Conservation (phyloP, 2,329 filamentous ascomycete genomes). For the Colletotrichum tabaci region DNA sequence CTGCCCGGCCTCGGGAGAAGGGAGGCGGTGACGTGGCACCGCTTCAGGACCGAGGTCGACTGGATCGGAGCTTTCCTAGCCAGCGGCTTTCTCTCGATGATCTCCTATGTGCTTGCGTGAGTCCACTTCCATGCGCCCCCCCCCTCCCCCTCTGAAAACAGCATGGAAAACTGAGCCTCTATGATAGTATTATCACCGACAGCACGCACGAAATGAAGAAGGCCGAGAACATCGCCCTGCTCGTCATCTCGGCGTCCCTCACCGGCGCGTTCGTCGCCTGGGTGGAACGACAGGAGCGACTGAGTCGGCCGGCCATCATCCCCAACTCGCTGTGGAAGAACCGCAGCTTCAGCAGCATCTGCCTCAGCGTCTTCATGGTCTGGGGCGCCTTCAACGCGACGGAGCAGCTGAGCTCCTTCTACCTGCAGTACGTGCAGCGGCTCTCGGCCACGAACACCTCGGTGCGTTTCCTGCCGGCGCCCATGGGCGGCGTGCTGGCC, state of each 20-base stretch:
- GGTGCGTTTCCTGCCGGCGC: conserved; percentile 57
- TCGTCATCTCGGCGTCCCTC: conserved; percentile 58
- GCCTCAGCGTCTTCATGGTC: conserved; percentile 60
- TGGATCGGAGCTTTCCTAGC: conserved; percentile 36
- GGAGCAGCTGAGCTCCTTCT: conserved; percentile 59
- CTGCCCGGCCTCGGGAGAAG: conserved; percentile 64
- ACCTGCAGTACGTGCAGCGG: conserved; percentile 62
- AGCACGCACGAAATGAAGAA: conserved; percentile 51
- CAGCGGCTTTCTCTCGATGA: conserved; percentile 27
- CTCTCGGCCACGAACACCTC: conserved; percentile 57
- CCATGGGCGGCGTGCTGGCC: conserved; percentile 52
- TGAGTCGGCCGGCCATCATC: conserved; percentile 67
- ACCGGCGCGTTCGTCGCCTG: conserved; percentile 68
- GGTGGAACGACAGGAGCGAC: conserved; percentile 65
- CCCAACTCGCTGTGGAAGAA: conserved; percentile 72
- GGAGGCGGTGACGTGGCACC: conserved; percentile 44
- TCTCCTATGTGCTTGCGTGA: conserved; percentile 40
- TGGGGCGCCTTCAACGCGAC: conserved; percentile 60
- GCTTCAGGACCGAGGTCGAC: conserved; percentile 40
- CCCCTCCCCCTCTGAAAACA: too few relatives aligned
- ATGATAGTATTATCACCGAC: conserved; percentile 27
- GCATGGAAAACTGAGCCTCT: not conserved
- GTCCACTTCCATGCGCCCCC: conserved; percentile 53
- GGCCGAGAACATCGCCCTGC: conserved; percentile 58
- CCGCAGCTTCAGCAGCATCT: conserved; percentile 64